Evolutionary conservation across 1,284 basidiomycete genomes (phyloP), one percentile per base, ranked within the genome.

Genomic region (Irpex lacteus): DNA sequence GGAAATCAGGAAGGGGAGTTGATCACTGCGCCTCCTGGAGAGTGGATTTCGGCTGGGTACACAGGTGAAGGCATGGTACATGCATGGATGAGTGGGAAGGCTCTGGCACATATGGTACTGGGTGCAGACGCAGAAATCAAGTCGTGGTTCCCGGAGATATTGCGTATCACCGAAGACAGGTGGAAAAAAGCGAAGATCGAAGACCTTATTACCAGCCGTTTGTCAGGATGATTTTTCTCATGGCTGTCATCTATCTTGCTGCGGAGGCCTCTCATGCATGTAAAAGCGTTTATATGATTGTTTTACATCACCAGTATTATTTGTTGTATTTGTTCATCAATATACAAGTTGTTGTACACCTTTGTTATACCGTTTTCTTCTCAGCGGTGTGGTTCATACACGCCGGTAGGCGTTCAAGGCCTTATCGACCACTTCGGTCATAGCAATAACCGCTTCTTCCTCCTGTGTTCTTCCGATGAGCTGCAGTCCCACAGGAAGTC

Each of bases 31-130:
- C 60, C 73, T 0, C 76, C 81, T 2, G 82, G 81, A 11, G 82
- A 83, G 65, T 83, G 81, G 81, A 78, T 83, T 38, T 72, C 80
- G 18, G 87, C 85, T 18, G 88, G 86, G 0, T 89, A 86, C 67
- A 79, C 80, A 8, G 87, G 88, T 1, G 87, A 89, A 67, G 87
- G 88, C 4, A 89, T 89, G 88, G 82, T 83, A 2, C 81, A 88
- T 68, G 87, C 85, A 4, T 89, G 86, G 85, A 69, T 87, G 70
- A 83, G 84, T 65, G 81, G 82, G 1, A 80, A 80, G 65, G 86
- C 85, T 3, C 70, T 89, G 59, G 86, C 85, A 9, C 70, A 78
- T 64, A 88, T 88, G 85, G 73, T 88, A 3, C 73, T 86, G 5
- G 74, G 72, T 38, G 67, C 67, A 18, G 76, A 74, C 53, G 73